phyloP scores from a whole-genome alignment of 208 protist species.

The Acanthamoeba culbertsoni region DNA sequence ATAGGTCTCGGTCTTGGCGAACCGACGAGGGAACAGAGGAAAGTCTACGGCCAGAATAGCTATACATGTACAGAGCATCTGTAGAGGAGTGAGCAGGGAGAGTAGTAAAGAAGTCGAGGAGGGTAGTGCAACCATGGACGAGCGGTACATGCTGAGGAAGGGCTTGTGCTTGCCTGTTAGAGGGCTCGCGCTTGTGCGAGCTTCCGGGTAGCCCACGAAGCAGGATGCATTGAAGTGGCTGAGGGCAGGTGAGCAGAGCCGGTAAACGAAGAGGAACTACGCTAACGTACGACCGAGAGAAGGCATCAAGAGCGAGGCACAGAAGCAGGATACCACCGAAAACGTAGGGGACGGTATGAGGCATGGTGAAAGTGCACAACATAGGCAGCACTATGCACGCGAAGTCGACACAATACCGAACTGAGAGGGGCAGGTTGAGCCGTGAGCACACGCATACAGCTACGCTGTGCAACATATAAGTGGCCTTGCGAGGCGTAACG shows the following conservation, averaged over 20 bases:
- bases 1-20: slow-evolving; percentile 86
- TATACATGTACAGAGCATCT: slow-evolving; percentile 79
- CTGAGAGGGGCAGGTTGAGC: too few relatives aligned
- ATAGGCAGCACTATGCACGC: slow-evolving; percentile 51
- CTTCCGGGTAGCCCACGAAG: background rate
- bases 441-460: background rate
- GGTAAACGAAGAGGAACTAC: background rate
- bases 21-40: slow-evolving; percentile 81
- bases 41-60: slow-evolving; percentile 87
- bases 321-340: background rate
- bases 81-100: background rate
- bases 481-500: background rate
- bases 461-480: background rate
- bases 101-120: background rate
- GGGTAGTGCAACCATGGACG: background rate
- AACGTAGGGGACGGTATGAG: background rate
- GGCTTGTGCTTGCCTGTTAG: background rate
- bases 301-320: background rate
- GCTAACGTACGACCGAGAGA: background rate
- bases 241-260: background rate
- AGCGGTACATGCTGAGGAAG: background rate
- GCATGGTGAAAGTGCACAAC: background rate
- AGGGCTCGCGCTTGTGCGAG: background rate
- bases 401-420: slow-evolving; percentile 33
- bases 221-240: background rate